Conservation (phyloP, 306 rosid species). For the Cercis canadensis region DNA sequence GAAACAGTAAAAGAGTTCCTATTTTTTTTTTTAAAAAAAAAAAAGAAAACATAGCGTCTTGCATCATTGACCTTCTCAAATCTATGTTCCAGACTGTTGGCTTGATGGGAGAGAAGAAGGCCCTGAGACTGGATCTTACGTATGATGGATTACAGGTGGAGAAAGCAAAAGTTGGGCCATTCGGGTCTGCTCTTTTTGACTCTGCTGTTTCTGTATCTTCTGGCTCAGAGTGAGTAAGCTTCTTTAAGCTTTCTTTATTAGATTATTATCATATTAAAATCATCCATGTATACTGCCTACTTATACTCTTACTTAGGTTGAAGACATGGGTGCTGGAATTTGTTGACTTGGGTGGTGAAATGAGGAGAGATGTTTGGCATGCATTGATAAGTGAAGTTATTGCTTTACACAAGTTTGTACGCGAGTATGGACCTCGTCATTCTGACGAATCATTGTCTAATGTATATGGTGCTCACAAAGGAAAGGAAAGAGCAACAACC, state of each 20-base stretch:
- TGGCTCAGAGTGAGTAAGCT: conserved; percentile 70
- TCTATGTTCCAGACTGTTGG: conserved; percentile 71
- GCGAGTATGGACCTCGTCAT: conserved; percentile 76
- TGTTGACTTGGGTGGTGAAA: conserved; percentile 96
- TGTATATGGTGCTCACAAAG: conserved; percentile 82
- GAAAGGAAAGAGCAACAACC: conserved; percentile 71
- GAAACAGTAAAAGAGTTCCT: conserved; percentile 1
- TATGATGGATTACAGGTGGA: conserved; percentile 58
- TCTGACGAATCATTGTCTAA: conserved; percentile 65
- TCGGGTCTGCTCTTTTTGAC: conserved; percentile 86
- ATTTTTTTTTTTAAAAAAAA: no score
- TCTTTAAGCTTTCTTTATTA: conserved; percentile 42
- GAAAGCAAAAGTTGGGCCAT: conserved; percentile 97
- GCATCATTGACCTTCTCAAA: conserved; percentile 35
- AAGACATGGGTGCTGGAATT: conserved; percentile 84
- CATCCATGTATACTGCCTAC: conserved; percentile 23
- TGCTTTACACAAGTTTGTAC: conserved; percentile 73
- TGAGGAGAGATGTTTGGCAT: conserved; percentile 97
- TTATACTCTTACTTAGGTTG: conserved; percentile 55
- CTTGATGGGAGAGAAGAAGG: conserved; percentile 63
- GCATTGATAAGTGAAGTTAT: conserved; percentile 83
- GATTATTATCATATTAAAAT: conserved; percentile 17
- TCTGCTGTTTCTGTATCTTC: conserved; percentile 90
- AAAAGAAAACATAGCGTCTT: conserved; percentile 24
- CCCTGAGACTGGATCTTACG: conserved; percentile 80